Conservation (phyloP, 1,139 yeast species). For the Kurtzmaniella quercitrusa region DNA sequence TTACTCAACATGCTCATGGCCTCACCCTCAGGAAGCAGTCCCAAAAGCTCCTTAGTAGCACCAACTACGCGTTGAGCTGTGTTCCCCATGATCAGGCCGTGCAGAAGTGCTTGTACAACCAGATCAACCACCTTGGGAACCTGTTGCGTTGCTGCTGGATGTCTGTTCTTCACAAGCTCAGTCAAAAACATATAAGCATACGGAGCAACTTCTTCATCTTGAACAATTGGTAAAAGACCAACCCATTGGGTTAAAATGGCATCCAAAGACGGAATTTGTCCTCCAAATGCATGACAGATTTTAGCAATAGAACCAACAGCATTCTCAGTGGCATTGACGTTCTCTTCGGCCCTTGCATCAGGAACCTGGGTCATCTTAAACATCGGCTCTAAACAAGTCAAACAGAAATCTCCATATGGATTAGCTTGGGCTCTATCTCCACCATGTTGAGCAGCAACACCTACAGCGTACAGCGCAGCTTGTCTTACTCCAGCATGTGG, state of each 20-base stretch:
- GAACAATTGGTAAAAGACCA: constrained; percentile 71
- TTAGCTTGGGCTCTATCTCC: constrained; percentile 46
- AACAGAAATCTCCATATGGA: constrained; percentile 56
- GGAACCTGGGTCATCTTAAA: constrained; percentile 72
- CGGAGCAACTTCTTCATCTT: constrained; percentile 90
- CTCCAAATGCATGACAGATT: constrained; percentile 56
- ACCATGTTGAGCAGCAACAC: constrained; percentile 80
- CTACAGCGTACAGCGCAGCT: constrained; percentile 81
- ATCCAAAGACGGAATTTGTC: constrained; percentile 58
- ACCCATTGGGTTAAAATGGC: constrained; percentile 74
- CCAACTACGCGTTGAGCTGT: constrained; percentile 62
- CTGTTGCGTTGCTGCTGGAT: constrained; percentile 55
- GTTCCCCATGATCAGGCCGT: constrained; percentile 64
- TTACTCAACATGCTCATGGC: constrained; percentile 62
- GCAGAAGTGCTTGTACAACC: constrained; percentile 73
- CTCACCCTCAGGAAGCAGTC: constrained; percentile 52
- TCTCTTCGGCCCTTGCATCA: constrained; percentile 84
- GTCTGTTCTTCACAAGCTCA: constrained; percentile 67
- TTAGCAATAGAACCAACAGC: constrained; percentile 82
- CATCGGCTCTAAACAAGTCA: constrained; percentile 69
- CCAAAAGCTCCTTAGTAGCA: constrained; percentile 51
- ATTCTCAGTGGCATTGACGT: constrained; percentile 82
- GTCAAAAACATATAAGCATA: constrained; percentile 74
- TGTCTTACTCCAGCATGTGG: constrained; percentile 79
- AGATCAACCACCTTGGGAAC: constrained; percentile 66